Evolutionary conservation across 331 rosid genomes (phyloP), one percentile per base, ranked within the genome.

Genomic region (Dryas integrifolia): DNA sequence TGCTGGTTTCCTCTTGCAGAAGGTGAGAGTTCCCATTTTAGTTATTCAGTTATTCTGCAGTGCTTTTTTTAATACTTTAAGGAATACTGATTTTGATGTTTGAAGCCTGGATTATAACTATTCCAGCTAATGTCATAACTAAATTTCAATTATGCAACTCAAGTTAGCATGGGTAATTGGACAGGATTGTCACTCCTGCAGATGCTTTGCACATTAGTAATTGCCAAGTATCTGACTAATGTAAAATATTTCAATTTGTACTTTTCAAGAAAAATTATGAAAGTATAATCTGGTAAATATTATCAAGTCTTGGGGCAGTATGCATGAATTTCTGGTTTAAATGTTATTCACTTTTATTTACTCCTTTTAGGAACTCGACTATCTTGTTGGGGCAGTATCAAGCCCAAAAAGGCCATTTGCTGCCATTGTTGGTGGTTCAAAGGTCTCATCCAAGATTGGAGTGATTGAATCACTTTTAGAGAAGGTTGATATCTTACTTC

Each of bases 391-490:
- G 74, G 99, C 99, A 8, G 99, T 95, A 69, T 89, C 99, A 67
- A 86, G 0, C 84, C 99, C 99, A 0, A 95, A 92, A 67, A 85
- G 96, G 73, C 99, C 99, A 70, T 95, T 95, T 83, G 99, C 99
- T 65, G 99, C 99, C 85, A 95, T 95, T 84, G 99, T 95, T 56
- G 99, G 99, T 85, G 99, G 99, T 80, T 92, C 99, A 49, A 95
- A 95, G 89, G 99, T 95, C 68, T 95, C 99, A 30, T 89, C 97
- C 62, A 95, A 95, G 85, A 95, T 95, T 71, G 99, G 99, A 57
- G 99, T 95, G 67, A 95, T 95, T 0, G 99, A 95, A 63, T 95
- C 99, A 15, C 96, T 95, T 21, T 84, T 95, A 18, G 99, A 95
- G 78, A 95, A 92, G 70, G 86, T 81, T 77, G 96, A 95, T 79